These are phyloP conservation scores for Orbilia javanica DNA, from an alignment of 2,329 filamentous ascomycete genomes.

Conservation along the genomic window DNA sequence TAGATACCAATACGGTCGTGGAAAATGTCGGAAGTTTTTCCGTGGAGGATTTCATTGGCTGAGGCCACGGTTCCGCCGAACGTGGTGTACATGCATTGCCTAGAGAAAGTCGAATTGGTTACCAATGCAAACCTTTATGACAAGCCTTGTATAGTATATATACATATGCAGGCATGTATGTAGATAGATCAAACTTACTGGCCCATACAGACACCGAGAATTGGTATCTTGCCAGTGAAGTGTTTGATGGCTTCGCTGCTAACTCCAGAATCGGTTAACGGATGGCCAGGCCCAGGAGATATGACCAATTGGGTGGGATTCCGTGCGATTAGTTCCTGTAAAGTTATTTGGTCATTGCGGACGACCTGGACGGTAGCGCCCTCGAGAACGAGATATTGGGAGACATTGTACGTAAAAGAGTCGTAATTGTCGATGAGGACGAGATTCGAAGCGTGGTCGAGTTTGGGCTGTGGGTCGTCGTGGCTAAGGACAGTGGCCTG, in stretches of 20 bases:
- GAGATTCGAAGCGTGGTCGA: conserved; percentile 41
- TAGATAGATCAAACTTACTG: conserved; percentile 72
- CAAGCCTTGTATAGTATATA: neutral
- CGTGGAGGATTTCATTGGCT: conserved; percentile 95
- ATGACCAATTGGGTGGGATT: conserved; percentile 94
- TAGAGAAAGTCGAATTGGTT: conserved; percentile 62
- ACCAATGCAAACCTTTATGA: conserved; percentile 14
- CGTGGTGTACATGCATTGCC: conserved; percentile 94
- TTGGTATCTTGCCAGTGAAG: conserved; percentile 93
- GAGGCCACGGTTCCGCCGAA: conserved; percentile 92
- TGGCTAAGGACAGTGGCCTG: conserved; percentile 55
- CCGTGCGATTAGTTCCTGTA: conserved; percentile 84
- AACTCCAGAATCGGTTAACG: conserved; percentile 88
- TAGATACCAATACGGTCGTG: conserved; percentile 96
- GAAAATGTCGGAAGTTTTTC: conserved; percentile 90
- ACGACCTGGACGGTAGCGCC: conserved; percentile 90
- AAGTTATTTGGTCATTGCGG: conserved; percentile 89
- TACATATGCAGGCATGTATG: neutral
- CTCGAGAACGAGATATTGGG: conserved; percentile 97
- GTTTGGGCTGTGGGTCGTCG: conserved; percentile 53
- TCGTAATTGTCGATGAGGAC: conserved; percentile 99
- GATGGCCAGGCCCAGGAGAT: conserved; percentile 94
- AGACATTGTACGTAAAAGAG: conserved; percentile 99
- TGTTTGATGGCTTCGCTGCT: conserved; percentile 91
- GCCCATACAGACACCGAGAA: conserved; percentile 99